These are phyloP conservation scores for Solanum piurae DNA, from an alignment of 257 asterid genomes.

Conservation along the genomic window DNA sequence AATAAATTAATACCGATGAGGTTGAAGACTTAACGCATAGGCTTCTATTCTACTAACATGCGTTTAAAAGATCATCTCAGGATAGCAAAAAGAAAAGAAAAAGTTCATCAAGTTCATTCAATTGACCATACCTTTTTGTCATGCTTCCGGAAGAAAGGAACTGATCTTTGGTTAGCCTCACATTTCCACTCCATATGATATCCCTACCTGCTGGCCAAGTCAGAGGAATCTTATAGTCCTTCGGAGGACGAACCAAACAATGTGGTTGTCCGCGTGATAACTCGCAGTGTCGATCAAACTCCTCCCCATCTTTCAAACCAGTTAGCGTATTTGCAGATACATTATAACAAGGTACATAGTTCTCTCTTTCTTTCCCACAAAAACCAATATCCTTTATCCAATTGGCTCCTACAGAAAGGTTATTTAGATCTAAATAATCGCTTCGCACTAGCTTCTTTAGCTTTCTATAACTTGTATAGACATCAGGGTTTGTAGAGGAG, in stretches of 20 bases:
- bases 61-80: background rate
- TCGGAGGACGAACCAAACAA: slow-evolving; percentile 88
- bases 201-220: slow-evolving; percentile 94
- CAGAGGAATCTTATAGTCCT: slow-evolving; percentile 83
- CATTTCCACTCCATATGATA: slow-evolving; percentile 84
- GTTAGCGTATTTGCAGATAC: slow-evolving; percentile 62
- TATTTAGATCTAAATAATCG: slow-evolving; percentile 60
- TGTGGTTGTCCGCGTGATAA: slow-evolving; percentile 34
- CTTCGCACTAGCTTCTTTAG: slow-evolving; percentile 48
- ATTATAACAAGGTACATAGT: slow-evolving; percentile 82
- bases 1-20: background rate
- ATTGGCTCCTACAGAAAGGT: slow-evolving; percentile 28
- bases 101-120: background rate
- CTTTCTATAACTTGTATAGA: slow-evolving; percentile 52
- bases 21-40: background rate
- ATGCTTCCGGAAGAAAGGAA: slow-evolving; percentile 96
- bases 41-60: background rate
- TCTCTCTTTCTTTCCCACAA: slow-evolving; percentile 85
- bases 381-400: slow-evolving; percentile 42
- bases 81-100: background rate
- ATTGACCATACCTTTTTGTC: slow-evolving; percentile 72
- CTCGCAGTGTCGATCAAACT: slow-evolving; percentile 86
- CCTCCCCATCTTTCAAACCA: slow-evolving; percentile 78
- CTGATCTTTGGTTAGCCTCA: slow-evolving; percentile 87
- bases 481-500: slow-evolving; percentile 31